These are phyloP conservation scores for Lentinula edodes DNA, from an alignment of 768 basidiomycete species.

Conservation along the genomic window DNA sequence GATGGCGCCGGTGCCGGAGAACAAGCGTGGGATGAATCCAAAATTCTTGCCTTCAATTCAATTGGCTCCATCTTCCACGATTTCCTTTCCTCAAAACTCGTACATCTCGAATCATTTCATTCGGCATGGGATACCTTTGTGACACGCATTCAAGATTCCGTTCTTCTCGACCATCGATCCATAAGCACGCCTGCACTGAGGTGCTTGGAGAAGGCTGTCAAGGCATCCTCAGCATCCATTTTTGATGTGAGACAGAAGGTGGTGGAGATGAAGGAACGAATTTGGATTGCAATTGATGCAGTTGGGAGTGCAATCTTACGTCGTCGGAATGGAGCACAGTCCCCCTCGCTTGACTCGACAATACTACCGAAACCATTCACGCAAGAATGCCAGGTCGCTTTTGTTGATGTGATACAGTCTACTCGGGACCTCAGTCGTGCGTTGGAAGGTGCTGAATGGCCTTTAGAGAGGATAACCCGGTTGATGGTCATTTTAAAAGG, in stretches of 20 bases:
- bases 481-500: slow-evolving; percentile 81
- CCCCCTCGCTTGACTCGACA: slow-evolving; percentile 16
- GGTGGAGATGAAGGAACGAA: slow-evolving; percentile 45
- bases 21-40: slow-evolving; percentile 82
- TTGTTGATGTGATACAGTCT: slow-evolving; percentile 66
- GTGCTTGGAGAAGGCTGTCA: slow-evolving; percentile 75
- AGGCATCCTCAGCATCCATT: slow-evolving; percentile 41
- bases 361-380: slow-evolving; percentile 46
- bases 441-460: slow-evolving; percentile 57
- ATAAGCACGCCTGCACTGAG: slow-evolving; percentile 83
- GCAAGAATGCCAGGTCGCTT: slow-evolving; percentile 82
- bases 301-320: slow-evolving; percentile 53
- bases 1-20: slow-evolving; percentile 4
- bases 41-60: slow-evolving; percentile 78
- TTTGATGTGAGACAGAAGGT: slow-evolving; percentile 30
- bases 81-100: slow-evolving; percentile 70
- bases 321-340: slow-evolving; percentile 17
- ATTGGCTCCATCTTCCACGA: slow-evolving; percentile 80
- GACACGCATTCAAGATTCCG: slow-evolving; percentile 60
- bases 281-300: slow-evolving; percentile 65
- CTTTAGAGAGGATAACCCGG: slow-evolving; percentile 53
- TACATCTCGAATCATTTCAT: slow-evolving; percentile 63
- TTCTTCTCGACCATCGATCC: slow-evolving; percentile 58
- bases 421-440: slow-evolving; percentile 45
- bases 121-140: slow-evolving; percentile 76